Evolutionary conservation across 2,329 filamentous ascomycete genomes (phyloP).

Genomic region (Penicillium sp.): DNA sequence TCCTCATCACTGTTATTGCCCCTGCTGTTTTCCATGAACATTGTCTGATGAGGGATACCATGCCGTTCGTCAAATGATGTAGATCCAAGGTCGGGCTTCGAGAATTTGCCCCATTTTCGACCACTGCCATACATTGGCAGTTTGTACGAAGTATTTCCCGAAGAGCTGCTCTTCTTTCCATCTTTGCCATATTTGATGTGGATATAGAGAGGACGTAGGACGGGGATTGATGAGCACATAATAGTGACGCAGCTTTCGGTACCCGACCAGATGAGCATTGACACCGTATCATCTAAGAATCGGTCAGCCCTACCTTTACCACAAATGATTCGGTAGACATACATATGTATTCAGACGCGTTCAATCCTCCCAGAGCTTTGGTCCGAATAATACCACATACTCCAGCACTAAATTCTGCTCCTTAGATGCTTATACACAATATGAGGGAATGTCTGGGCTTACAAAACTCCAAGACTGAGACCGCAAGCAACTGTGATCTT

Average conservation of each 20-base stretch:
- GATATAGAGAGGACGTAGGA: constrained; percentile 23
- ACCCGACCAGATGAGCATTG: constrained; percentile 28
- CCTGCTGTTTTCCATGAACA: background rate
- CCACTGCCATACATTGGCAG: constrained; percentile 21
- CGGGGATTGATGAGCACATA: constrained; percentile 25
- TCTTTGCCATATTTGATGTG: constrained; percentile 18
- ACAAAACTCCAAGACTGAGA: constrained; percentile 48
- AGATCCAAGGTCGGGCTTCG: background rate
- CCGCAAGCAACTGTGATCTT: constrained; percentile 47
- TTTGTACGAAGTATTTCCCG: constrained; percentile 20
- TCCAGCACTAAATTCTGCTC: constrained; percentile 15
- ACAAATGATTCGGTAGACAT: background rate
- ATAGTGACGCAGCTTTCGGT: constrained; percentile 24
- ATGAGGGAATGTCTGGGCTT: constrained; percentile 12
- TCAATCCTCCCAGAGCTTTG: constrained; percentile 19
- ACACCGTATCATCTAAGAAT: constrained; percentile 15
- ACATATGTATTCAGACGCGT: constrained; percentile 23
- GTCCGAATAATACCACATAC: constrained; percentile 27
- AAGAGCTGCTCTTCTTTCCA: constrained; percentile 10
- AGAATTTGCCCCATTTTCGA: constrained; percentile 15
- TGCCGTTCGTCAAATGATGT: constrained; percentile 5
- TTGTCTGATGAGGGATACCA: constrained; percentile 1
- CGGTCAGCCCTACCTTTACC: background rate
- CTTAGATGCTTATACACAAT: background rate
- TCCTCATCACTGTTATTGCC: constrained; percentile 20